Evolutionary conservation across 305 asterid genomes (phyloP), one percentile per base, ranked within the genome.

Genomic region (Vinca major): DNA sequence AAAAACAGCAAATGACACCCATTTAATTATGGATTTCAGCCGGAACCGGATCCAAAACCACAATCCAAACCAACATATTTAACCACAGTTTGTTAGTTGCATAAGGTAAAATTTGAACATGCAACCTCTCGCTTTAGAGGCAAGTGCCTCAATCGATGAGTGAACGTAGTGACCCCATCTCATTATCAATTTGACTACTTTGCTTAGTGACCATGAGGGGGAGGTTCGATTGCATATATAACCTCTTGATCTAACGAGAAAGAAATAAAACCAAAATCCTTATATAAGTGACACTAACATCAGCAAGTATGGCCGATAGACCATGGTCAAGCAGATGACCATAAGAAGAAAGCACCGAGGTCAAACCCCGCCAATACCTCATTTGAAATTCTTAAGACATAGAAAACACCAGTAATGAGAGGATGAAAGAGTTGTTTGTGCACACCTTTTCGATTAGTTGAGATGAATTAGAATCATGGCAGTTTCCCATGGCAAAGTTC

Each of bases 391-490:
- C 63, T 33, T 58, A 58, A 36, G 5, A 58, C 5, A 36, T 2
- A 0, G 12, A 58, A 2, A 58, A 16, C 36, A 13, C 1, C 11
- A 36, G 20, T 13, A 13, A 37, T 57, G 19, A 36, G 63, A 9
- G 45, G 4, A 14, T 3, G 21, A 16, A 26, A 60, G 45, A 39
- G 65, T 5, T 60, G 47, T 5, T 16, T 58, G 21, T 19, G 14
- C 1, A 4, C 2, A 85, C 96, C 90, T 83, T 83, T 72, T 84
- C 78, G 16, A 87, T 82, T 52, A 77, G 47, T 50, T 85, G 65
- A 47, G 76, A 67, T 26, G 90, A 79, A 68, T 77, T 81, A n/a
- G 85, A 79, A 66, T 87, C 85, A 73, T 81, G 86, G 77, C 96
- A 89, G 56, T 83, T 73, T 68, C 90, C 93, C 71, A 68, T 67